Evolutionary conservation across 2,329 filamentous ascomycete genomes (phyloP), one percentile per base, ranked within the genome.

Genomic region (Neonectria hederae): DNA sequence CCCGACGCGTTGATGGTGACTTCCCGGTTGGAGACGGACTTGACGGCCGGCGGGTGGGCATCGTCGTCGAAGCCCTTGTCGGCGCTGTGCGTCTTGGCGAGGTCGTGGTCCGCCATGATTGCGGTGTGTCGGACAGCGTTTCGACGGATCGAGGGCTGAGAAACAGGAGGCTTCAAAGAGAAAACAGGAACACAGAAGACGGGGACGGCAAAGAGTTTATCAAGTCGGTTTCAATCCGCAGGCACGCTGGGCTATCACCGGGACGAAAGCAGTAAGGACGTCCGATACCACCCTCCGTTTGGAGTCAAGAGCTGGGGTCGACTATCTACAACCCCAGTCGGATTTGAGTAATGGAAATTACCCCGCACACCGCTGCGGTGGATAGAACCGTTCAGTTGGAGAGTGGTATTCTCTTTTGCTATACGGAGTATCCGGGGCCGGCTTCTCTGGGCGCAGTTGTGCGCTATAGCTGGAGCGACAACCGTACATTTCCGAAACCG

Each of bases 1-100:
- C 80, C 80, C 2, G 80, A 79, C 4, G 80, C 79, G 67, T 81
- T 81, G 70, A 81, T 66, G 26, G 53, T 54, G 4, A 59, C 51
- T n/a, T 62, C 57, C n/a, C 62, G 52, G 19, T 62, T 49, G 21
- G 55, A 57, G 40, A 56, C 9, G 21, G 60, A 17, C 49, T 59
- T 53, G 10, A 64, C 43, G 22, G 65, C 63, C 40, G 61, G 26
- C 35, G 60, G 32, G 2, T 66, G 26, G 7, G 54, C 45, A 22
- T 52, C 4, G n/a, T 64, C 59, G 8, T 35, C 54, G 35, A 58
- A 48, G 11, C 22, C 17, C 43, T 68, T 69, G 19, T 57, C 40
- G 38, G 53, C 56, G 53, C 49, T 64, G n/a, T 68, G 51, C 59
- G 48, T 56, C 51, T 65, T 73, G 8, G 62, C 35, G 14, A 52